These are phyloP conservation scores for Jasminum sambac DNA, from an alignment of 257 asterid genomes.

Conservation along the genomic window DNA sequence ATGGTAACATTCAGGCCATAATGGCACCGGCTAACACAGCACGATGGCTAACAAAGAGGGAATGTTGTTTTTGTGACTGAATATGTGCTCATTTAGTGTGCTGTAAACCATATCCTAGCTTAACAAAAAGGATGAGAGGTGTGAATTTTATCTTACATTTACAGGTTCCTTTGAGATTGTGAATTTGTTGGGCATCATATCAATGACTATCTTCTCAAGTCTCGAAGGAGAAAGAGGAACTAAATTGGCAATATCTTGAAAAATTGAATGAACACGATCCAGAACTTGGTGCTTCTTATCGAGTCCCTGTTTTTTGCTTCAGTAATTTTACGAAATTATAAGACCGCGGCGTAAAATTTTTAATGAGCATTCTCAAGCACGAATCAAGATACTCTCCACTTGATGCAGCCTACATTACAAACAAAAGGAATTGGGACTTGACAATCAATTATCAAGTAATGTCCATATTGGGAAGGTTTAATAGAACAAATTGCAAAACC, in stretches of 20 bases:
- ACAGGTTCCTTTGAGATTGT: constrained; percentile 51
- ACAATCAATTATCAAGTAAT: background rate
- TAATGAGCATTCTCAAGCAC: constrained; percentile 84
- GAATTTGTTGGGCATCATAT: constrained; percentile 58
- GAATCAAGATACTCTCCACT: constrained; percentile 66
- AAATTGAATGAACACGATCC: constrained; percentile 73
- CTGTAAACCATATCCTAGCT: background rate
- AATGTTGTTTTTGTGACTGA: too few relatives aligned
- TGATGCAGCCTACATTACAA: constrained; percentile 62
- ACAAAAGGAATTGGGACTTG: background rate
- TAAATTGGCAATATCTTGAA: constrained; percentile 59
- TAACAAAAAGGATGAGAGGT: background rate
- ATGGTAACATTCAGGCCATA: too few relatives aligned
- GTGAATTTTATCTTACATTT: constrained; percentile 23
- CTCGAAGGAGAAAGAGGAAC: constrained; percentile 80
- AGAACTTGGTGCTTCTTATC: constrained; percentile 71
- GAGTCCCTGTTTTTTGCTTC: constrained; percentile 55
- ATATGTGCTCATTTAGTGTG: background rate
- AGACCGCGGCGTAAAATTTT: constrained; percentile 70
- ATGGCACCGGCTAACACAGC: too few relatives aligned
- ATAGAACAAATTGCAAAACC: constrained; percentile 11
- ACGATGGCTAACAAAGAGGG: too few relatives aligned
- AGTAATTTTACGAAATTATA: constrained; percentile 38
- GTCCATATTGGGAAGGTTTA: background rate
- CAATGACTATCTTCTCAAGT: constrained; percentile 60